Evolutionary conservation across 2,329 filamentous ascomycete species (phyloP).

Genomic region (Fusarium sp.): DNA sequence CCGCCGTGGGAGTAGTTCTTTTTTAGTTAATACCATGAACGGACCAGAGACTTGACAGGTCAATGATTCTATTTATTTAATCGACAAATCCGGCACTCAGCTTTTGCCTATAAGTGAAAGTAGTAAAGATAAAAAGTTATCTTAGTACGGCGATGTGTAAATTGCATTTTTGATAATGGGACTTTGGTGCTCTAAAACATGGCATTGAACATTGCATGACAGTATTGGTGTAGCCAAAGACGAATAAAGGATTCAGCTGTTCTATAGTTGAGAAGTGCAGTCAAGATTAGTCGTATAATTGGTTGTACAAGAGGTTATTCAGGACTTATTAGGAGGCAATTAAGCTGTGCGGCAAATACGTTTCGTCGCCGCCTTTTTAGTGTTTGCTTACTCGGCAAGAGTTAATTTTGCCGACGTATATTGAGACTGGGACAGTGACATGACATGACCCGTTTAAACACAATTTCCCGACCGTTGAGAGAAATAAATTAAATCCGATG

Average conservation of each 20-base stretch:
- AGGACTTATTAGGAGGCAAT: neutral
- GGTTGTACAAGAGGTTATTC: too few species aligned
- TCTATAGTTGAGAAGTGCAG: neutral
- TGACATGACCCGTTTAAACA: conserved; percentile 1
- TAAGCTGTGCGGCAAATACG: conserved; percentile 4
- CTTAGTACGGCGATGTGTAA: neutral
- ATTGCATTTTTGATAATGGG: neutral
- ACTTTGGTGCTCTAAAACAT: conserved; percentile 8
- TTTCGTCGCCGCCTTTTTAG: neutral
- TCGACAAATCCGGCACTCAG: neutral
- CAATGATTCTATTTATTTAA: conserved; percentile 22
- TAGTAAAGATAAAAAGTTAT: neutral
- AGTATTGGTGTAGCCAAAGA: neutral
- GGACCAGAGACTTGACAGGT: conserved; percentile 8
- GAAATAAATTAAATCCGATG: conserved; percentile 4
- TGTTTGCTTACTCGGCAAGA: conserved; percentile 2
- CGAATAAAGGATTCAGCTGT: neutral
- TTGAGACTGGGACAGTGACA: neutral
- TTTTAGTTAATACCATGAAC: conserved; percentile 39
- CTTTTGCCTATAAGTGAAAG: neutral
- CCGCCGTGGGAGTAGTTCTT: conserved; percentile 6
- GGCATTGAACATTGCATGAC: neutral
- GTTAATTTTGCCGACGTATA: conserved; percentile 9
- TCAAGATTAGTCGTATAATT: neutral
- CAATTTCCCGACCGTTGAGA: neutral